Evolutionary conservation across 2,329 filamentous ascomycete species (phyloP), one percentile per base, ranked within the genome.

Genomic region (Pseudopyricularia cyperi): DNA sequence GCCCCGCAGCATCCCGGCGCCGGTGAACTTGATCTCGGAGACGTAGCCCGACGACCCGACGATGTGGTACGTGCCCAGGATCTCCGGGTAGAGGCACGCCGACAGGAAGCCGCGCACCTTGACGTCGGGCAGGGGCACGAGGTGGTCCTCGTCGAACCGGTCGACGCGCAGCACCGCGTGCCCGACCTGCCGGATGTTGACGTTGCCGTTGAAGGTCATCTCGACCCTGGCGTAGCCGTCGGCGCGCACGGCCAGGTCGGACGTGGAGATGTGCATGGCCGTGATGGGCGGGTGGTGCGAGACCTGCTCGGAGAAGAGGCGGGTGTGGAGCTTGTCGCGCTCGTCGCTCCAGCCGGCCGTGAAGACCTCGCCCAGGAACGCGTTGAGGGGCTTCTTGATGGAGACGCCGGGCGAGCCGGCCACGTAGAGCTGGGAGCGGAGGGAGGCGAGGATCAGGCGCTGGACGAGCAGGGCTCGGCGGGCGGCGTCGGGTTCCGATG

Each of bases 251-350:
- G 71, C 63, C 12, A 66, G 62, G 15, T 42, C 52, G 30, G 62
- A 56, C 57, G 73, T 70, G 24, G 61, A 59, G 30, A 76, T 70
- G 60, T 73, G 72, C 62, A 76, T 74, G 2, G 74, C 73, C 3
- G 74, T 76, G 44, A 76, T 74, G 17, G 74, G 74, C 24, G 74
- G 74, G 58, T 77, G 74, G 54, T 77, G 74, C 57, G 68, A 71
- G 55, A 77, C 74, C 59, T 77, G 74, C 60, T 77, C 74, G 30
- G 72, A 65, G 4, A 68, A 61, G 19, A 70, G 60, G 4, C 58
- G 55, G 6, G 62, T 67, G 0, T 61, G 64, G 19, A 44, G 49
- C 11, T 59, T 60, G 22, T 52, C 44, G 19, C 58, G 50, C 15
- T 55, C 52, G 22, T 69, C 63, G 1, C 57, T 63, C 68, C 68